Base-by-base conservation (phyloP, 1,284 basidiomycete genomes). In the Caloboletus inedulis region DNA sequence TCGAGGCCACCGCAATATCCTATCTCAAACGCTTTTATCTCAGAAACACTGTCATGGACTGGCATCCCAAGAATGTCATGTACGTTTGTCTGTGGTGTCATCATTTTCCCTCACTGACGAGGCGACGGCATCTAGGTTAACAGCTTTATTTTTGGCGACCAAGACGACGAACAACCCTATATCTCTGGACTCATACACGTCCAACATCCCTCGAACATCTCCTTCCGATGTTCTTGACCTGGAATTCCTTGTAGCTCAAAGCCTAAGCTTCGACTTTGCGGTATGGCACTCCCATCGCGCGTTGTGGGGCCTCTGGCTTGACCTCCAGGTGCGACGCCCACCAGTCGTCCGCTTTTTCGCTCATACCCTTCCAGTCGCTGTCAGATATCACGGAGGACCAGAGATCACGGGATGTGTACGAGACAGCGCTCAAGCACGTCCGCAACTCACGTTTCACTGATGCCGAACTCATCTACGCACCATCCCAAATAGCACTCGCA, bases 41-140 rank as follows among this genome's bases (percentile, higher is more conserved):
- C 49, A 89, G 91, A 72, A 99, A 99, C 66, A 98, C 94, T 2
- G 93, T 94, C 49, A 98, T 99, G 94, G 95, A 99, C 68, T 98
- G 93, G 85, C 97, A 99, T 72, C 97, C 96, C 0, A 97, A 97
- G 73, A 91, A 91, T 62, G 92, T 99, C 65, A 98, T 99, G 96
- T 97, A 67, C 48, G 89, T 72, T 7, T 25, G n/a, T 47, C 19
- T 49, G n/a, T 46, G 23, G 18, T 4, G 29, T 30, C 10, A 23
- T 13, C 31, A n/a, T 35, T 25, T 41, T 36, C 49, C 25, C 3
- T 53, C 45, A n/a, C 35, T 46, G 30, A 53, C 49, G 40, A 58
- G 33, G 29, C 55, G 29, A 52, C 35, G 31, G 10, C 18, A 43
- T 44, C 37, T 44, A 98, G 95, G 94, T 78, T 98, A 47, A 98